These are phyloP conservation scores for Globisporangium uncinulatum DNA, from an alignment of 352 stramenopile species.

Conservation along the genomic window DNA sequence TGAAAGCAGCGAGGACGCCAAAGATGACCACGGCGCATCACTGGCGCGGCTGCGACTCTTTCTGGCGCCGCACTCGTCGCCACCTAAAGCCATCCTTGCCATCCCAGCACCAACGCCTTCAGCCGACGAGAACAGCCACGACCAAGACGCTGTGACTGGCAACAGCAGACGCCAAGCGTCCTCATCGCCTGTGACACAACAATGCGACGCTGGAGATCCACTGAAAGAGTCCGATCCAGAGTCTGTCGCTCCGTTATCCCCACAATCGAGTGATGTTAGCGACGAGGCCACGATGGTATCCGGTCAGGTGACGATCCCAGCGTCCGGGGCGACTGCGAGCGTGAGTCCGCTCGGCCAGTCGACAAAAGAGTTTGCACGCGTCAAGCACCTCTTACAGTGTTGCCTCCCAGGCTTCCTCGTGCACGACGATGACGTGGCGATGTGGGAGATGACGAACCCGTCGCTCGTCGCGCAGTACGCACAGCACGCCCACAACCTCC, in stretches of 20 bases:
- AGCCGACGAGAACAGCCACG: too few species aligned
- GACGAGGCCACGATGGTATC: slow-evolving; percentile 5
- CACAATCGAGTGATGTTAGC: slow-evolving; percentile 4
- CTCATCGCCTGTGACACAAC: background rate
- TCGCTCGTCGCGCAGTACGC: slow-evolving; percentile 53
- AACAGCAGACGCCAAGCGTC: background rate
- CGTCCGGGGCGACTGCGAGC: slow-evolving; percentile 32
- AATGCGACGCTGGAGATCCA: too few species aligned
- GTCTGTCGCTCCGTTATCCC: too few species aligned
- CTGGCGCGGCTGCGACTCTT: slow-evolving; percentile 29
- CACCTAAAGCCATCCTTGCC: background rate
- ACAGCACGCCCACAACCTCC: slow-evolving; percentile 30
- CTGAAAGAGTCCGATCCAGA: too few species aligned
- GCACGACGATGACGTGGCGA: slow-evolving; percentile 41
- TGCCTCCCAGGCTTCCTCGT: slow-evolving; percentile 46
- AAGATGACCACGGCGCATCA: slow-evolving; percentile 15
- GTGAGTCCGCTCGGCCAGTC: slow-evolving; percentile 35
- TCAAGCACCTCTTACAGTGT: slow-evolving; percentile 64
- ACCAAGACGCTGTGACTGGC: too few species aligned
- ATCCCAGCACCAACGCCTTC: too few species aligned
- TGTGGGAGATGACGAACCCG: slow-evolving; percentile 73
- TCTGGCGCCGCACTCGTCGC: slow-evolving; percentile 20
- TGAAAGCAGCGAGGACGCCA: background rate
- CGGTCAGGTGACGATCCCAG: slow-evolving; percentile 21
- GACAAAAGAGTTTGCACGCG: slow-evolving; percentile 50